These are phyloP conservation scores for Cymbopogon citratus DNA, from an alignment of 176 grass and related monocot genomes.

Conservation along the genomic window DNA sequence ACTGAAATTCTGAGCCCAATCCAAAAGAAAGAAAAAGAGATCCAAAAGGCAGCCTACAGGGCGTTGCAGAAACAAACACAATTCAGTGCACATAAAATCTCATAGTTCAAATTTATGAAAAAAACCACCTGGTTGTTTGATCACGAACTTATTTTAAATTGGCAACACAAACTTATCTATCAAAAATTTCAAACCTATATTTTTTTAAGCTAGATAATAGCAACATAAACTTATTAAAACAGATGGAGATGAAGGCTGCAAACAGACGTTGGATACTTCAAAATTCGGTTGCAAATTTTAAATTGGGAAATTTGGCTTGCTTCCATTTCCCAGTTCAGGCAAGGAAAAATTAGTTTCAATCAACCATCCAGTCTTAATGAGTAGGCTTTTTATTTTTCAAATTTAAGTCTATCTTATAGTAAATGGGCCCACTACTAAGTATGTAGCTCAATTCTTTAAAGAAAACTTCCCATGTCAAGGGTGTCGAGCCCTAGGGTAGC, in stretches of 20 bases:
- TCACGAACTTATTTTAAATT: neutral
- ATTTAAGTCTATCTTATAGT: neutral
- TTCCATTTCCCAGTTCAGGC: conserved; percentile 9
- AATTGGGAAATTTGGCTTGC: neutral
- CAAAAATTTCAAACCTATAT: neutral
- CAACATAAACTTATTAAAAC: neutral
- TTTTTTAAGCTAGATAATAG: neutral
- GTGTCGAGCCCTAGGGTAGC: no score
- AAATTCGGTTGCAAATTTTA: neutral
- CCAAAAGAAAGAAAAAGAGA: conserved; percentile 4
- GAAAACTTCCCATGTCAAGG: no score
- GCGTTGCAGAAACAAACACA: neutral
- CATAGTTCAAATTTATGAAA: conserved; percentile 9
- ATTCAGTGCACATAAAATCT: neutral
- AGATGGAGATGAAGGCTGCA: conserved; percentile 7
- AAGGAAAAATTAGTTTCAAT: neutral
- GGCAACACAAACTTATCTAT: neutral
- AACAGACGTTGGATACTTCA: neutral
- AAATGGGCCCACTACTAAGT: neutral
- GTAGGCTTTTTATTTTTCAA: neutral
- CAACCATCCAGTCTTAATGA: neutral
- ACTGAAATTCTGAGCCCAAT: conserved; percentile 3
- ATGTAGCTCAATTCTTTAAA: neutral
- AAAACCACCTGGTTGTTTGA: neutral
- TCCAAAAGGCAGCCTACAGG: neutral